phyloP scores from a whole-genome alignment of 2,329 filamentous ascomycete genomes.

The Fusarium burgessii region DNA sequence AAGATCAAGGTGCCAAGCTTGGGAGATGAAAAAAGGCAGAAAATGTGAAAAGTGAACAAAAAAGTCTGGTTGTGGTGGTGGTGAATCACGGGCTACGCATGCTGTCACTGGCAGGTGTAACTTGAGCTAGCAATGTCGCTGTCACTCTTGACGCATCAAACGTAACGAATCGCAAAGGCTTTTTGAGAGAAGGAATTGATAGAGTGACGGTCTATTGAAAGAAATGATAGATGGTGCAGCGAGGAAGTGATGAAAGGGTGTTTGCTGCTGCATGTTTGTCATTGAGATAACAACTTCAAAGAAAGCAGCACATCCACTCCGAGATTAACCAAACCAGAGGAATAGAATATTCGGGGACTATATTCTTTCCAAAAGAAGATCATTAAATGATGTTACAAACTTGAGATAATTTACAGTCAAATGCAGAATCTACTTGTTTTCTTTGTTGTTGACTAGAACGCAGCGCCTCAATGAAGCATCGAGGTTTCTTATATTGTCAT shows the following conservation, averaged over 20 bases:
- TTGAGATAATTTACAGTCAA: not conserved
- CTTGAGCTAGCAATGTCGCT: not conserved
- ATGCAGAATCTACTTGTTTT: too few relatives aligned
- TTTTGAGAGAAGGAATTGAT: not conserved
- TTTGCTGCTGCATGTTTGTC: not conserved
- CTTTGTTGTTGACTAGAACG: too few relatives aligned
- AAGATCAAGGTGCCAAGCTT: too few relatives aligned
- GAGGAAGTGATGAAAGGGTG: not conserved
- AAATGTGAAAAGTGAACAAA: not conserved
- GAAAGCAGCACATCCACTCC: not conserved
- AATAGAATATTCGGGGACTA: too few relatives aligned
- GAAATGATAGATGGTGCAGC: not conserved
- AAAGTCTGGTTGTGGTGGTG: not conserved
- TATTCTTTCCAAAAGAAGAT: fast-evolving
- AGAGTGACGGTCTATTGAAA: not conserved
- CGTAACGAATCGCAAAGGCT: too few relatives aligned
- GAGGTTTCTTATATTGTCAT: too few relatives aligned
- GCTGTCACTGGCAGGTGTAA: constrained; percentile 1
- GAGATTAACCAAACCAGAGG: not conserved
- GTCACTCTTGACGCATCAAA: not conserved
- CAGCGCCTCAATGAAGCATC: too few relatives aligned
- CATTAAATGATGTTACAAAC: fast-evolving
- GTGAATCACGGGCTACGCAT: not conserved
- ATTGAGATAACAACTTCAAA: not conserved
- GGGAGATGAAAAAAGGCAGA: too few relatives aligned